phyloP scores from a whole-genome alignment of 106 monocot species.

The Gastrodia elata region DNA sequence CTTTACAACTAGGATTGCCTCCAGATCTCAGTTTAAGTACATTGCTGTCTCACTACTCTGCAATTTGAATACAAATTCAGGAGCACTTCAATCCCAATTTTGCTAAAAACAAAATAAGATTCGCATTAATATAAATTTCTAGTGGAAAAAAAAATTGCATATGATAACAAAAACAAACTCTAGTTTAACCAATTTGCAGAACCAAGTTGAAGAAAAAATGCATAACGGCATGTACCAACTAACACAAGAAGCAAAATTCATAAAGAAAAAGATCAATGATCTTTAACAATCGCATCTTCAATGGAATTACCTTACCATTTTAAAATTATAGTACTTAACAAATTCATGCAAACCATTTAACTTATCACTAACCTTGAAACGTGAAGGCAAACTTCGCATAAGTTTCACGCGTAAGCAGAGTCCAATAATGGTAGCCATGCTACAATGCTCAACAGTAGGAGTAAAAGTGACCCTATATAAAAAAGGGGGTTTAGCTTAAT shows the following conservation, averaged over 20 bases:
- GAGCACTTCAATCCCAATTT: background rate
- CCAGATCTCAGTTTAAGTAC: background rate
- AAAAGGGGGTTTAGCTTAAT: background rate
- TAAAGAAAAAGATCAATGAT: background rate
- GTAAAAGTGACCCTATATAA: constrained; percentile 81
- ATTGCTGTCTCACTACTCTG: background rate
- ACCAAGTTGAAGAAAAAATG: background rate
- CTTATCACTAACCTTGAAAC: constrained; percentile 62
- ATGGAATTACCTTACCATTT: background rate
- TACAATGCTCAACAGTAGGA: constrained; percentile 96
- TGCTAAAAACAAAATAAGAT: background rate
- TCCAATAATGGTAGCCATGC: constrained; percentile 94
- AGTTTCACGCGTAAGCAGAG: constrained; percentile 92
- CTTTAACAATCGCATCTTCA: background rate
- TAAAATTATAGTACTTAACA: background rate
- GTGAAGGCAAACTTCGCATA: constrained; percentile 87
- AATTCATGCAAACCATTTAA: background rate
- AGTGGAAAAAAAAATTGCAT: background rate
- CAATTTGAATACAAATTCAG: background rate
- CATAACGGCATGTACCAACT: background rate
- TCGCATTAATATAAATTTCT: background rate
- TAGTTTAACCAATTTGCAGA: background rate
- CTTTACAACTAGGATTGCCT: background rate
- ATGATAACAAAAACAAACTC: background rate
- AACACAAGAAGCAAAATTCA: constrained; percentile 3